Percentiles rank a stretch among this genome's conserved stretches.
Evolutionary conservation across 768 basidiomycete species (phyloP).

Genomic region (Auriculariales sp.): DNA sequence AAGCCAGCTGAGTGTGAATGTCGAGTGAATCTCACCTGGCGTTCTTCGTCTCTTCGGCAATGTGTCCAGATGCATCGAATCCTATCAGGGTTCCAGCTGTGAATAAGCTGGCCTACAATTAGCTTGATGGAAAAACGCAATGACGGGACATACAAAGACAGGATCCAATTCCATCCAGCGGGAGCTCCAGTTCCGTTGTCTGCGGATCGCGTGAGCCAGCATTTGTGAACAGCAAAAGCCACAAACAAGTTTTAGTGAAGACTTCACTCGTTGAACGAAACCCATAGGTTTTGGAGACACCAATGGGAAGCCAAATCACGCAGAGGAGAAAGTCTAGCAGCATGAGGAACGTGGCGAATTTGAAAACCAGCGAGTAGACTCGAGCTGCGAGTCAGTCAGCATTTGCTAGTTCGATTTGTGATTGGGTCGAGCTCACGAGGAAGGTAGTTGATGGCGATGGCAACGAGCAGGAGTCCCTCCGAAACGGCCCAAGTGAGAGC

Average conservation of each 20-base stretch:
- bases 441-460: slow-evolving; percentile 75
- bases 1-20: neutral
- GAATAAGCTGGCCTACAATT: slow-evolving; percentile 40
- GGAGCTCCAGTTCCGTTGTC: slow-evolving; percentile 85
- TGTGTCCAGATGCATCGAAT: slow-evolving; percentile 80
- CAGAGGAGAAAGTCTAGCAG: slow-evolving; percentile 81
- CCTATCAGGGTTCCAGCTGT: slow-evolving; percentile 81
- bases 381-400: slow-evolving; percentile 11
- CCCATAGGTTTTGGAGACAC: slow-evolving; percentile 78
- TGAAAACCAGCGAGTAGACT: slow-evolving; percentile 62
- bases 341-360: slow-evolving; percentile 55
- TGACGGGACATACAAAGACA: slow-evolving; percentile 51
- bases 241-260: slow-evolving; percentile 64
- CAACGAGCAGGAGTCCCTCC: slow-evolving; percentile 51
- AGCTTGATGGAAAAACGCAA: neutral
- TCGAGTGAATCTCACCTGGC: slow-evolving; percentile 30
- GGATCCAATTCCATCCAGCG: slow-evolving; percentile 80
- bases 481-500: slow-evolving; percentile 75
- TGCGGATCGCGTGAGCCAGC: slow-evolving; percentile 14
- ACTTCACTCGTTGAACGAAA: slow-evolving; percentile 75
- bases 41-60: slow-evolving; percentile 80
- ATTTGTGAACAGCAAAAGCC: neutral
- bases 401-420: neutral
- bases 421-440: slow-evolving; percentile 35
- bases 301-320: slow-evolving; percentile 85